Percentiles rank a stretch among this genome's conserved stretches.
Conservation (phyloP, 116 monocot genomes). For the Posidonia oceanica region DNA sequence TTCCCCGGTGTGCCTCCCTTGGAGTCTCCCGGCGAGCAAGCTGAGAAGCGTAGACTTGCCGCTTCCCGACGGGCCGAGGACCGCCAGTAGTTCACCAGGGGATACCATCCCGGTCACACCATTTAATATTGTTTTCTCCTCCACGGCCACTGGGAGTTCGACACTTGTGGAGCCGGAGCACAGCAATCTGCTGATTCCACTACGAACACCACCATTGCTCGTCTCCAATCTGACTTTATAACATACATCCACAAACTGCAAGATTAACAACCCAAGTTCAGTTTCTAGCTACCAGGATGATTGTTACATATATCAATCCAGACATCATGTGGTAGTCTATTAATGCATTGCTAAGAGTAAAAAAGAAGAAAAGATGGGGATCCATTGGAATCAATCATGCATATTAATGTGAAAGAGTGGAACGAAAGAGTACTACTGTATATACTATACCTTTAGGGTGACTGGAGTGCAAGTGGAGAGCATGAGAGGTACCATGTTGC, state of each 20-base stretch:
- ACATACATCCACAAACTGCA: slow-evolving; percentile 54
- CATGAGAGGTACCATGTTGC: neutral
- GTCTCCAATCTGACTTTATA: slow-evolving; percentile 31
- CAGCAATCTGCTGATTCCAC: slow-evolving; percentile 6
- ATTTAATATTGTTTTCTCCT: slow-evolving; percentile 45
- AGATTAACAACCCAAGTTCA: neutral
- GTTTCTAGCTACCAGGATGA: no score
- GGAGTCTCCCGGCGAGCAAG: slow-evolving; percentile 54
- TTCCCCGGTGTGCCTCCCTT: slow-evolving; percentile 20
- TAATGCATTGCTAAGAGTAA: no score
- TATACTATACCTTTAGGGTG: slow-evolving; percentile 9
- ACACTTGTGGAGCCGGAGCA: slow-evolving; percentile 7
- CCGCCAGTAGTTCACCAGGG: slow-evolving; percentile 65
- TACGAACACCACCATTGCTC: neutral
- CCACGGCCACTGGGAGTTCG: no score
- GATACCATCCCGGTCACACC: slow-evolving; percentile 43
- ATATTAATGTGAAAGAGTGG: no score
- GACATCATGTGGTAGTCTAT: no score
- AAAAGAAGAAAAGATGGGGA: no score
- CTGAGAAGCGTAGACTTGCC: slow-evolving; percentile 84
- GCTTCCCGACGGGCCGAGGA: slow-evolving; percentile 86
- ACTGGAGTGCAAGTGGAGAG: slow-evolving; percentile 1
- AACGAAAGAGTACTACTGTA: no score
- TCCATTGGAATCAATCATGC: no score
- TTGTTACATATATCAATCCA: no score